Conservation (phyloP, 2,329 filamentous ascomycete genomes). For the Fusarium vanettenii region DNA sequence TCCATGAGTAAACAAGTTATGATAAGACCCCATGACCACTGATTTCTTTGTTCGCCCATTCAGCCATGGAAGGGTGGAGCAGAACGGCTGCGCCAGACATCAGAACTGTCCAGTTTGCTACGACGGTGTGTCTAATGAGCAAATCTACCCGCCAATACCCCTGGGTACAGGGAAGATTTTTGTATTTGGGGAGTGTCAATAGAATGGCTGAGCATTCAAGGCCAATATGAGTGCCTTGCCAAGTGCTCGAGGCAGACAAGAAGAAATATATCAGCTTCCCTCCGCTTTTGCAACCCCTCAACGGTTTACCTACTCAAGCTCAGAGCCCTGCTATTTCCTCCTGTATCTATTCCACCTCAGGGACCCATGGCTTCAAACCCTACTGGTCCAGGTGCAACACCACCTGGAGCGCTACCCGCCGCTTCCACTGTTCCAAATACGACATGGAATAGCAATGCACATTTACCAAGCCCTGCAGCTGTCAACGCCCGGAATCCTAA, state of each 20-base stretch:
- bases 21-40: neutral
- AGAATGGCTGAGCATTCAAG: too few species aligned
- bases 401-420: neutral
- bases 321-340: neutral
- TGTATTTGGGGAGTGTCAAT: neutral
- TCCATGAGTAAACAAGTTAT: neutral
- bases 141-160: neutral
- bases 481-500: neutral
- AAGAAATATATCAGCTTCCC: neutral
- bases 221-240: neutral
- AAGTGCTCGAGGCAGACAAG: neutral
- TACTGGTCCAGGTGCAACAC: neutral
- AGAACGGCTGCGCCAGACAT: neutral
- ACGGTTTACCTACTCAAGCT: neutral
- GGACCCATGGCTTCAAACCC: conserved; percentile 10
- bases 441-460: neutral
- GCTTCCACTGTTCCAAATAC: neutral
- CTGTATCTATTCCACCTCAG: neutral
- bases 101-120: neutral
- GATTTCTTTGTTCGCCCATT: conserved; percentile 12
- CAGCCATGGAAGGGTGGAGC: neutral
- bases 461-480: neutral
- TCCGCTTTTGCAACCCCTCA: neutral
- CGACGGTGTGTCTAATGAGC: neutral
- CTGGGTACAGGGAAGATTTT: neutral